Base-by-base conservation (phyloP, 805 yeast genomes). In the Monosporozyma servazzii region DNA sequence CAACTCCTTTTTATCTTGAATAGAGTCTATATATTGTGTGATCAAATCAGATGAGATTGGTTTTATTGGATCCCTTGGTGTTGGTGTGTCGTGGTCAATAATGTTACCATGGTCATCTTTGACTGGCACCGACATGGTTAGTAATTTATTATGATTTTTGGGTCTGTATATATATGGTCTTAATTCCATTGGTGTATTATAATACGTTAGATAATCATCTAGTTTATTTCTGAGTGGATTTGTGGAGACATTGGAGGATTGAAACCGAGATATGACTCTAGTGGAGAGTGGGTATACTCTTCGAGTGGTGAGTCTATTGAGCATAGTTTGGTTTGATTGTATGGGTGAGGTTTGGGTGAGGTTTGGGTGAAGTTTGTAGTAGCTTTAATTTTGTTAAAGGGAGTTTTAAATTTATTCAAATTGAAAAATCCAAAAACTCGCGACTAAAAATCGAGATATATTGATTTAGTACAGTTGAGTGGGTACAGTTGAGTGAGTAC, bases 161-260 rank as follows among this genome's bases (percentile, higher is more conserved):
- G 70, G 67, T 58, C 75, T 69, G 57, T 73, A 73, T 25, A 73
- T 68, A 45, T 67, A 60, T 5, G 74, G 72, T 59, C 68, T 71
- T 30, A 70, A 48, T 2, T 60, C 51, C 43, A 58, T 63, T 29
- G 64, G 60, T 2, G 74, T 68, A 39, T 62, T 62, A 56, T 66
- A 66, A 55, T 67, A 73, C 20, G 59, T 56, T 48, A 68, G 63
- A 50, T 62, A 71, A 0, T 66, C 58, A 2, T 64, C 63, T n/a
- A 72, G 37, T 30, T 49, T 25, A 27, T 11, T 43, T 43, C 31
- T 30, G n/a, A 43, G n/a, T 27, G n/a, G 30, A 15, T 53, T 52
- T 61, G 59, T 36, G 54, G 58, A 42, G 54, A 60, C 5, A 69
- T 61, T 15, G 31, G 36, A 18, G 25, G 17, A n/a, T 29, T 45